Conservation (phyloP, 2,329 filamentous ascomycete genomes). For the Cladophialophora psammophila region DNA sequence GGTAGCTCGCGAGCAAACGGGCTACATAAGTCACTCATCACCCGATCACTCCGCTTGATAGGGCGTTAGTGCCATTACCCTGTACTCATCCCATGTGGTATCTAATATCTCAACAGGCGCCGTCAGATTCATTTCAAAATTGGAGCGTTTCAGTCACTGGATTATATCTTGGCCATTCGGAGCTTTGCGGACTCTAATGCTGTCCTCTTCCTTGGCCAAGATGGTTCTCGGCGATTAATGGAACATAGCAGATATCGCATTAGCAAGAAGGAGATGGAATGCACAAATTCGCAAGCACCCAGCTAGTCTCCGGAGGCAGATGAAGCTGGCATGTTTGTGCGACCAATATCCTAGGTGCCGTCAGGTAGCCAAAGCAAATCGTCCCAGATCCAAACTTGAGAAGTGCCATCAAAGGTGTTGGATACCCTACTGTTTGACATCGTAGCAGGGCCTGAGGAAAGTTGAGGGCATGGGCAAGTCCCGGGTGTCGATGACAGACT, state of each 20-base stretch:
- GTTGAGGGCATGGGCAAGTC: neutral
- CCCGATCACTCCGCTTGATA: too few species aligned
- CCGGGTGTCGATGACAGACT: neutral
- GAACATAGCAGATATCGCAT: neutral
- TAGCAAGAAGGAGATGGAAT: neutral
- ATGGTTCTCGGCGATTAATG: neutral
- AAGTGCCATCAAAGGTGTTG: constrained; percentile 26
- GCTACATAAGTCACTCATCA: too few species aligned
- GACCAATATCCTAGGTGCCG: constrained; percentile 6
- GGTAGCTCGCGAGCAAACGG: too few species aligned
- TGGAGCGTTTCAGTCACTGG: neutral
- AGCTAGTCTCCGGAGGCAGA: neutral
- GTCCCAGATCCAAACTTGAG: constrained; percentile 34
- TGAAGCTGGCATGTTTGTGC: neutral
- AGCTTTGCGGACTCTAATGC: neutral
- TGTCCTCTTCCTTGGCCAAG: neutral
- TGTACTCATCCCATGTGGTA: too few species aligned
- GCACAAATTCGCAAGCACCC: neutral
- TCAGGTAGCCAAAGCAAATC: constrained; percentile 31
- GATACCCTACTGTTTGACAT: constrained; percentile 6
- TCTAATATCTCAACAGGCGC: too few species aligned
- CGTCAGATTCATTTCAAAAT: neutral
- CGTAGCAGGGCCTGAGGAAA: neutral
- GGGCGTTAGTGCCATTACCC: too few species aligned
- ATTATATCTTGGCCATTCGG: neutral